Conservation (phyloP, 495 filamentous ascomycete species). For the Cudoniella acicularis region DNA sequence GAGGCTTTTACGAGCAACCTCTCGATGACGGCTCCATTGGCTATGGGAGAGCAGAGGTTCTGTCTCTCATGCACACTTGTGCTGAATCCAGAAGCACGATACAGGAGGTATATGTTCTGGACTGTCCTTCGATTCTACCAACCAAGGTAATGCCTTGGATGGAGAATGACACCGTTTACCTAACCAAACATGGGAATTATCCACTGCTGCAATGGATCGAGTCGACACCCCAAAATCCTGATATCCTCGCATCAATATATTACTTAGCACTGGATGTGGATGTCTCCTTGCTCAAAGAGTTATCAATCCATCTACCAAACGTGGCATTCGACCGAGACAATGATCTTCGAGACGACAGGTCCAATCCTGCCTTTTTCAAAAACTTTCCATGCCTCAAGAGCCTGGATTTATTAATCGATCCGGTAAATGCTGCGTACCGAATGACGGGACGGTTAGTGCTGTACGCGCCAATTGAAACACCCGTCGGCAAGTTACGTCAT, state of each 20-base stretch:
- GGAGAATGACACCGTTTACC: neutral
- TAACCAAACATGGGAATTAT: neutral
- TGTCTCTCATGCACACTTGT: neutral
- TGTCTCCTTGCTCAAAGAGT: neutral
- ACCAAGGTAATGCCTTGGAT: neutral
- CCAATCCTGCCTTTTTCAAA: neutral
- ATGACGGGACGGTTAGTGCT: neutral
- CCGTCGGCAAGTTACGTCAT: neutral
- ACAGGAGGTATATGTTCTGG: neutral
- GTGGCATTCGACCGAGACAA: neutral
- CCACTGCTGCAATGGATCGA: neutral
- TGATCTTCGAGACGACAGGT: neutral
- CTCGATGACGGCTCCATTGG: neutral
- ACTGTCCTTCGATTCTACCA: neutral
- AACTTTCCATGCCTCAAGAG: neutral
- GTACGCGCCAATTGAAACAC: neutral
- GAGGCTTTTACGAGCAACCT: neutral
- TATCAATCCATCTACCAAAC: neutral
- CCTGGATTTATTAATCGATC: neutral
- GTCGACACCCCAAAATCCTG: neutral
- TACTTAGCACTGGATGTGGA: neutral
- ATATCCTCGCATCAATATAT: neutral
- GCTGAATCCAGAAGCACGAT: neutral
- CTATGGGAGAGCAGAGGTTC: neutral
- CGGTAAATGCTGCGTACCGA: neutral